These are phyloP conservation scores for Sphagnum fallax DNA, from an alignment of 228 moss, liverwort and hornwort species.

Conservation along the genomic window DNA sequence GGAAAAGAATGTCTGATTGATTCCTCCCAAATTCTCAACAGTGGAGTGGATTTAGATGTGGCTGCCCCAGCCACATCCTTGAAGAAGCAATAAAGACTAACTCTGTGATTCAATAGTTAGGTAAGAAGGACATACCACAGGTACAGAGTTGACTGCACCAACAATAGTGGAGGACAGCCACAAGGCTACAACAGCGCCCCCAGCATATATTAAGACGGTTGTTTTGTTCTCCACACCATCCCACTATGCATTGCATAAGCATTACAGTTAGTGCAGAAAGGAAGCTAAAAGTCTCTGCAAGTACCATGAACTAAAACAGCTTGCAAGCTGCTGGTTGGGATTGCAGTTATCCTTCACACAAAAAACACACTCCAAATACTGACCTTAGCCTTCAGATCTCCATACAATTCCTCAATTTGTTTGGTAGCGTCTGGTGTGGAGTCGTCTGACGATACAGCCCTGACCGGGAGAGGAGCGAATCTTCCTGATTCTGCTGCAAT, in stretches of 20 bases:
- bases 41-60: no score
- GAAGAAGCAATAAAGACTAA: no score
- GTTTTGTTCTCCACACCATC: constrained; percentile 62
- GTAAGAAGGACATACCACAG: constrained; percentile 34
- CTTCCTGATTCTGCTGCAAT: neutral
- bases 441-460: constrained; percentile 2
- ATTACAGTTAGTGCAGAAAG: neutral
- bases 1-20: no score
- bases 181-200: constrained; percentile 61
- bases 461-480: neutral
- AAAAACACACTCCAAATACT: neutral
- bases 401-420: constrained; percentile 2
- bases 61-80: constrained; percentile 1
- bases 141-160: constrained; percentile 71
- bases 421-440: neutral
- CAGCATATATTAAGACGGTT: constrained; percentile 56
- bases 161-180: constrained; percentile 93
- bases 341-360: neutral
- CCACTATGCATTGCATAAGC: constrained; percentile 39
- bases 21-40: no score
- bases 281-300: no score
- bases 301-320: neutral
- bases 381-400: constrained; percentile 7
- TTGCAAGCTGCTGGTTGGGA: no score
- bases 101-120: no score